Base-by-base conservation (phyloP, 768 basidiomycete genomes). In the Kwoniella newhampshirensis region DNA sequence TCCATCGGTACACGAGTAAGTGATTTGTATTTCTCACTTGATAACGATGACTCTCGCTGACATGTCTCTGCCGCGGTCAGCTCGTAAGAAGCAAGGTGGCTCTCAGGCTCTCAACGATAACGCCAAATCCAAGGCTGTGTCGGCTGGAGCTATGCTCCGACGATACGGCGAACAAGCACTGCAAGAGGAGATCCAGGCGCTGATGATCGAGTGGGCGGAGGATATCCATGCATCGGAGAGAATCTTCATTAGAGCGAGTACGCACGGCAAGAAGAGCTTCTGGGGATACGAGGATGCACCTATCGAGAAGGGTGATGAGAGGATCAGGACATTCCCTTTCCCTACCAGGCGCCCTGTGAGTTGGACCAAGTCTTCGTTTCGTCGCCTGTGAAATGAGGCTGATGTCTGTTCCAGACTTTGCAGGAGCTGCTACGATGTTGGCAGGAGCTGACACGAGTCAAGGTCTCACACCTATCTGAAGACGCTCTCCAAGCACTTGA, bases 1-100 rank as follows among this genome's bases (percentile, higher is more conserved):
- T 97, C 75, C 96, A 98, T 76, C 86, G 96, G 1, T 99, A 99
- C 75, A 99, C 96, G 0, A 98, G 93, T 96, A 63, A 66, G 89
- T 82, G 2, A 17, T 30, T 8, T 40, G 13, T 35, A 13, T 41
- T 23, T n/a, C 18, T 36, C 9, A 46, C 44, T 36, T 5, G 20
- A 18, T 7, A 5, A 17, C 1, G 25, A 23, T 8, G 26, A 1
- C 6, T 28, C 2, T 18, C 7, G 48, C 48, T 50, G 12, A 50
- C 48, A 15, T 45, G n/a, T n/a, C n/a, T n/a, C n/a, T n/a, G n/a
- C n/a, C n/a, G n/a, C n/a, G n/a, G n/a, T n/a, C n/a, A 98, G 94
- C 96, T 28, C 90, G 96, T 62, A 82, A 90, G 63, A 98, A 98
- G 75, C 96, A 99, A 80, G 96, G 96, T 77, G 96, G 96, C 0